A percentile compares a stretch with the other conserved stretches of the same genome.
These are phyloP conservation scores for Hippophae tibetana DNA, from an alignment of 306 rosid species.

Conservation along the genomic window DNA sequence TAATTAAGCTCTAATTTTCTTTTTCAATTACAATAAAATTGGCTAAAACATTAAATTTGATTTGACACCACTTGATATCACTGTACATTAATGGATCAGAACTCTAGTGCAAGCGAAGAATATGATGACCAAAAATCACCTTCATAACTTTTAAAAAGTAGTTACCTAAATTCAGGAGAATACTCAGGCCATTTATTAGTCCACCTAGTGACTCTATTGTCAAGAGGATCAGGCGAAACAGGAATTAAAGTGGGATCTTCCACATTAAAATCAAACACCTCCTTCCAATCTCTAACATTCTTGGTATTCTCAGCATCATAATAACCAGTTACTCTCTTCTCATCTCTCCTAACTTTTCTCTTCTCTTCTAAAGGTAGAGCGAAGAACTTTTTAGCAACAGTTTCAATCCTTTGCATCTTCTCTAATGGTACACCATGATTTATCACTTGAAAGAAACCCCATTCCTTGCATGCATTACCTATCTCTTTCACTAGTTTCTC, in stretches of 20 bases:
- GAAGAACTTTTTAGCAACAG: conserved; percentile 34
- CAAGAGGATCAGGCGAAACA: conserved; percentile 21
- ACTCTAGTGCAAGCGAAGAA: too few relatives aligned
- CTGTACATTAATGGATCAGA: too few relatives aligned
- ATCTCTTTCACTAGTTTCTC: conserved; percentile 27
- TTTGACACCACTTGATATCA: too few relatives aligned
- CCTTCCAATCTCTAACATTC: conserved; percentile 67
- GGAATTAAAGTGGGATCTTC: conserved; percentile 29
- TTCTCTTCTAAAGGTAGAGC: conserved; percentile 44
- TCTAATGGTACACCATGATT: conserved; percentile 44
- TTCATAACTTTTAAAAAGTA: too few relatives aligned
- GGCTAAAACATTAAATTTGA: too few relatives aligned
- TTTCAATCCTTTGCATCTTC: conserved; percentile 23
- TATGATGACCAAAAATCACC: too few relatives aligned
- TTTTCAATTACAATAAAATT: too few relatives aligned
- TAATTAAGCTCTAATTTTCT: too few relatives aligned
- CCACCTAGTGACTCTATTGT: conserved; percentile 20
- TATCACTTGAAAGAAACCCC: conserved; percentile 50
- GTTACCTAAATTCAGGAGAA: conserved; percentile 46
- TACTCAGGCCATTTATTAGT: conserved; percentile 32
- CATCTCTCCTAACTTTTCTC: conserved; percentile 36
- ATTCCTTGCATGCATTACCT: conserved; percentile 42
- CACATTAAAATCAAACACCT: conserved; percentile 36
- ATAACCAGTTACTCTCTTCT: conserved; percentile 25
- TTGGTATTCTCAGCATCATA: conserved; percentile 46